Evolutionary conservation across 768 basidiomycete species (phyloP).

Genomic region (Pleurotus giganteus): DNA sequence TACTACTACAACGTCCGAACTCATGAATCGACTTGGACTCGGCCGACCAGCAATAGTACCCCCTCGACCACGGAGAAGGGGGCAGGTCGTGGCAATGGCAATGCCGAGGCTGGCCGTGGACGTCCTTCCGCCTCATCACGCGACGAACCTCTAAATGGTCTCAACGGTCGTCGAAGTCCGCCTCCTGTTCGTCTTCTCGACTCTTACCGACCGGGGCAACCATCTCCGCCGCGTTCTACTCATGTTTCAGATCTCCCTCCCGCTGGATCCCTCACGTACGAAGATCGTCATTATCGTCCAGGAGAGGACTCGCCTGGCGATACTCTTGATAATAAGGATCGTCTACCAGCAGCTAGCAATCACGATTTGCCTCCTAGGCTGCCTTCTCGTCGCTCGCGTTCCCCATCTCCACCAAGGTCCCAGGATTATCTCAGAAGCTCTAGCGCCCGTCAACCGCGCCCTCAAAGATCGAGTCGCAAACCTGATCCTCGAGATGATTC

Average conservation of each 20-base stretch:
- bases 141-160: background rate
- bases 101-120: background rate
- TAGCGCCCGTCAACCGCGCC: slow-evolving; percentile 1
- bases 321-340: slow-evolving; percentile 14
- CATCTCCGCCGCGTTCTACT: slow-evolving; percentile 13
- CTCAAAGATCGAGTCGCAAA: slow-evolving; percentile 4
- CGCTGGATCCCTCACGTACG: slow-evolving; percentile 41
- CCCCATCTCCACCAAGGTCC: background rate
- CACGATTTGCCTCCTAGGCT: slow-evolving; percentile 4
- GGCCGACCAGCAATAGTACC: slow-evolving; percentile 37
- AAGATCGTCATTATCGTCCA: slow-evolving; percentile 69
- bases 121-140: background rate
- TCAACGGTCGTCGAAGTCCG: background rate
- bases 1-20: slow-evolving; percentile 64
- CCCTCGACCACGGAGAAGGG: slow-evolving; percentile 15
- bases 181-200: slow-evolving; percentile 16
- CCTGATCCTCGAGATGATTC: background rate
- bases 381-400: slow-evolving; percentile 1
- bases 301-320: slow-evolving; percentile 25
- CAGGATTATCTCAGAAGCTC: background rate
- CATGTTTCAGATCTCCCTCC: slow-evolving; percentile 17
- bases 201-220: slow-evolving; percentile 12
- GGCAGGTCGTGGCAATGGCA: background rate
- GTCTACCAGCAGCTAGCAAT: slow-evolving; percentile 21
- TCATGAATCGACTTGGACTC: slow-evolving; percentile 55